Base-by-base conservation (phyloP, 139 green algal genomes). In the Coelastrella sp. region DNA sequence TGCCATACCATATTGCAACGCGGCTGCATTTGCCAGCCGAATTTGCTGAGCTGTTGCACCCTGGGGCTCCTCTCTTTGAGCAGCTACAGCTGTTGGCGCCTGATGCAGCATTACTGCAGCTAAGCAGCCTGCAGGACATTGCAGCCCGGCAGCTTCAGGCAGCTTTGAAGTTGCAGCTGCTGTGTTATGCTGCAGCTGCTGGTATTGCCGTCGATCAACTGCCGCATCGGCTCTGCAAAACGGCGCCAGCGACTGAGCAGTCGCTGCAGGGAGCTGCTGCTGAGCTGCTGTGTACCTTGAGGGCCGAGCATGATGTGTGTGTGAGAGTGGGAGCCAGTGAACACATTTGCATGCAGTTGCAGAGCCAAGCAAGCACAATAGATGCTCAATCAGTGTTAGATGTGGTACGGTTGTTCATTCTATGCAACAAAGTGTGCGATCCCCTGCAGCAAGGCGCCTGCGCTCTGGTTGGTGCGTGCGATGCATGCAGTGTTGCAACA, bases 71-170 rank as follows among this genome's bases (percentile, higher is more conserved):
- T 58, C 59, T 84, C 22, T 6, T 24, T 4, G 6, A 84, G 35
- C 78, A 84, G 78, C 35, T 57, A 57, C 25, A 56, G 25, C 74
- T 81, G 74, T 17, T 81, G 25, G 74, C 74, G 74, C 74, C 24
- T 12, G 25, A 59, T 20, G 14, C 15, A 14, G 74, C 20, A 12
- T 3, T 14, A 12, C 0, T 59, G 63, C 63, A 72, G 63, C 4
- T 72, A 17, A 14, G 15, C 15, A 72, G 63, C 63, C 15, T 72
- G 63, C 63, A 72, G 63, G 63, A 72, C 12, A 17, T 72, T 14
- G 63, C 63, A 72, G 63, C 63, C 12, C 12, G 15, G 63, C 63
- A 72, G 63, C 63, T 72, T 14, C 63, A 72, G 15, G 12, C 12
- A 72, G 15, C 63, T 22, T 17, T 72, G 63, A 14, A 22, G 12